phyloP scores from a whole-genome alignment of 371 early-diverging fungal genomes.

The Actinomucor elegans region DNA sequence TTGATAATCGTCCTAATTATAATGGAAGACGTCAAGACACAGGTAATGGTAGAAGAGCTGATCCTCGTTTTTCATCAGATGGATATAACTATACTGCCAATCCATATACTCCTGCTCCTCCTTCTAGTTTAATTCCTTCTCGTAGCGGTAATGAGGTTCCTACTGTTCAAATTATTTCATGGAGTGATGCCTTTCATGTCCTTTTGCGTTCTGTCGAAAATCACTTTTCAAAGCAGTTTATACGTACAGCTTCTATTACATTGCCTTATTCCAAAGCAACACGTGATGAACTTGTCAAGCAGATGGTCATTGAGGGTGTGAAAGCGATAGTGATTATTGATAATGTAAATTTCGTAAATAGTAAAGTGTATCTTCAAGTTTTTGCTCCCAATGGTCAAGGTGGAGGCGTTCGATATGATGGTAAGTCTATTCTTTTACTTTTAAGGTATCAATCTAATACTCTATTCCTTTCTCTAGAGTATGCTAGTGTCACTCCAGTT shows the following conservation, averaged over 20 bases:
- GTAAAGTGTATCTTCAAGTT: conserved; percentile 24
- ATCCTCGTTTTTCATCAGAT: background rate
- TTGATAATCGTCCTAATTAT: background rate
- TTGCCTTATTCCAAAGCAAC: conserved; percentile 8
- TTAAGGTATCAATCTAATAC: background rate
- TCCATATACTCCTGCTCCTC: background rate
- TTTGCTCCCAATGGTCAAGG: conserved; percentile 18
- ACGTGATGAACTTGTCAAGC: conserved; percentile 16
- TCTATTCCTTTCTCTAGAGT: conserved; percentile 13
- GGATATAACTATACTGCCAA: background rate
- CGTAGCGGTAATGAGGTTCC: conserved; percentile 15
- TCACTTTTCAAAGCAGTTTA: conserved; percentile 9
- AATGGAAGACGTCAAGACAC: background rate
- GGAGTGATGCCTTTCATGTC: conserved; percentile 9
- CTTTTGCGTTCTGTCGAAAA: conserved; percentile 13
- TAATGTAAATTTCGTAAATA: conserved; percentile 5
- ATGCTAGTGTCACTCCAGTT: conserved; percentile 23
- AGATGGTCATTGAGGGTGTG: conserved; percentile 30
- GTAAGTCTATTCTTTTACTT: conserved; percentile 9
- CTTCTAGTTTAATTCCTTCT: background rate
- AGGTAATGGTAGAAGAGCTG: background rate
- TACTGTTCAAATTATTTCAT: conserved; percentile 22
- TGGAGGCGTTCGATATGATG: conserved; percentile 25
- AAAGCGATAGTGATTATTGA: conserved; percentile 26
- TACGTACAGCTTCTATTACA: conserved; percentile 12